Conservation (phyloP, 1,139 yeast genomes). For the Suhomyces bolitotheri region DNA sequence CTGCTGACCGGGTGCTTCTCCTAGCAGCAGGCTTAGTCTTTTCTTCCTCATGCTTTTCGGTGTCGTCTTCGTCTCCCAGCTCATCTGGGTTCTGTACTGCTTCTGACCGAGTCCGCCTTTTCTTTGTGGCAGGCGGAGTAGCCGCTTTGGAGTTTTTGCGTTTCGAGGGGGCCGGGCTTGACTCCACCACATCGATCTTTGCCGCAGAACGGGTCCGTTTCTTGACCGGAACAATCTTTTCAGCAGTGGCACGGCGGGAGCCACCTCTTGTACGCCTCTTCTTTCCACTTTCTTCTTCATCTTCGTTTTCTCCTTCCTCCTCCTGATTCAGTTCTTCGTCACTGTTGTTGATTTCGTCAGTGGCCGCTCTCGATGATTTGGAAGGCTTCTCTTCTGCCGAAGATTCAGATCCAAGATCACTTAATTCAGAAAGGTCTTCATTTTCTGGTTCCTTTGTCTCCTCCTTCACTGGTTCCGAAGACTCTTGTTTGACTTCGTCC, state of each 20-base stretch:
- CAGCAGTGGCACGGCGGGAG: slow-evolving; percentile 5
- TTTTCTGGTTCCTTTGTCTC: slow-evolving; percentile 5
- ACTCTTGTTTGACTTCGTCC: neutral
- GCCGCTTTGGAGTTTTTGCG: slow-evolving; percentile 16
- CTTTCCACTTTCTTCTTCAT: neutral
- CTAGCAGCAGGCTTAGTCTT: slow-evolving; percentile 17
- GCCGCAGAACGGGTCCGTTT: slow-evolving; percentile 33
- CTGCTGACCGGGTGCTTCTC: slow-evolving; percentile 27
- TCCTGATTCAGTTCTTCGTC: slow-evolving; percentile 6
- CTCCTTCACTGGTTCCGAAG: slow-evolving; percentile 1
- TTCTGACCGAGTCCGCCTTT: slow-evolving; percentile 31
- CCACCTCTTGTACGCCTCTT: slow-evolving; percentile 1
- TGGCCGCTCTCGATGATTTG: slow-evolving; percentile 5
- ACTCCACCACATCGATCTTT: slow-evolving; percentile 22
- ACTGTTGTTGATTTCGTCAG: slow-evolving; percentile 8
- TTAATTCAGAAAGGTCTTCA: slow-evolving; percentile 9
- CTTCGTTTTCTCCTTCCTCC: slow-evolving; percentile 8
- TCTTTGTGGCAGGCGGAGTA: slow-evolving; percentile 15
- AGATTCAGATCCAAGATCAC: slow-evolving; percentile 11
- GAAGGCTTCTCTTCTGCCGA: slow-evolving; percentile 1
- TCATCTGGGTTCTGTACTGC: slow-evolving; percentile 18
- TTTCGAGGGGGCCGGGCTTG: slow-evolving; percentile 12
- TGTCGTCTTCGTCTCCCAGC: slow-evolving; percentile 9
- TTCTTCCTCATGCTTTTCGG: slow-evolving; percentile 11
- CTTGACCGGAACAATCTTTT: slow-evolving; percentile 19